Evolutionary conservation across 2,329 filamentous ascomycete species (phyloP), one percentile per base, ranked within the genome.

Genomic region (Colletotrichum trifolii): DNA sequence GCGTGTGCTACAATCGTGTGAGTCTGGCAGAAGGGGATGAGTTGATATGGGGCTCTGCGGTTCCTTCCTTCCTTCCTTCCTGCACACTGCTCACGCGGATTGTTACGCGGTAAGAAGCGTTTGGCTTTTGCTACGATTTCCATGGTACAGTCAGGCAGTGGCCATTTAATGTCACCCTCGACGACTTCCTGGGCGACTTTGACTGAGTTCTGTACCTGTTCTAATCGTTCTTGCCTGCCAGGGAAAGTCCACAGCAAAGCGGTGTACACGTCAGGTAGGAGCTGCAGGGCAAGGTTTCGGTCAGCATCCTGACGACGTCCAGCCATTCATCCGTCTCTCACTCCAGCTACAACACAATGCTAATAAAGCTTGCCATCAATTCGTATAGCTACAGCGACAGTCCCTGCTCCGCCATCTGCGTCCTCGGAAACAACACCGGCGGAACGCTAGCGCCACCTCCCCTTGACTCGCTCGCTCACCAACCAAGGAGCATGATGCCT

Each of bases 11-110:
- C 17, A 17, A 17, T 17, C 55, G 62, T 56, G 52, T 62, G 40
- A 56, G 13, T 65, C 46, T 39, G 58, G 62, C 56, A 56, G 57
- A 58, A 62, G 56, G 57, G 40, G 52, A 65, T 53, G 52, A 62
- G 58, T 50, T 48, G 39, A 61, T 61, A 57, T 46, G 62, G 62
- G 62, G 57, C 62, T 55, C 50, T 52, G 45, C 34, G 36, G 38
- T 52, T 39, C 40, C 34, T 42, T 33, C 38, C 33, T 25, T 33
- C 38, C 33, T 25, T 35, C 36, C 48, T 8, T 7, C 33, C 13
- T 25, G 45, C 36, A n/a, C 45, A 33, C 17, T 48, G 17, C 36
- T 33, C 11, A 12, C 54, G 33, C 43, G 35, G 42, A 25, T 25
- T 25, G 25, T 25, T 25, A 5, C 25, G 25, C 25, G 4, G 25